These are phyloP conservation scores for Chrysoporthe puriensis DNA, from an alignment of 2,329 filamentous ascomycete genomes.

Conservation along the genomic window DNA sequence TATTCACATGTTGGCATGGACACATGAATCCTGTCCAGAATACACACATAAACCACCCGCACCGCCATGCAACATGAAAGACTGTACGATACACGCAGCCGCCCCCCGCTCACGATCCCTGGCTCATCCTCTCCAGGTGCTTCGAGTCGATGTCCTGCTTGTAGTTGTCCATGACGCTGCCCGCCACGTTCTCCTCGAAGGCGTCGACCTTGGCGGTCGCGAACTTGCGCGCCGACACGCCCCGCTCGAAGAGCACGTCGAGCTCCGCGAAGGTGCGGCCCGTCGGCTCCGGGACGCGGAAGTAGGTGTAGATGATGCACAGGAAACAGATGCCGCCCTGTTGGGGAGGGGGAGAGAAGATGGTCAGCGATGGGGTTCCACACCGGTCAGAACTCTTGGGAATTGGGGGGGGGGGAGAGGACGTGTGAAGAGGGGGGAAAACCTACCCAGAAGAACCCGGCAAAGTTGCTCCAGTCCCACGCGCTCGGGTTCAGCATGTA, in stretches of 20 bases:
- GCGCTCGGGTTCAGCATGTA: slow-evolving; percentile 90
- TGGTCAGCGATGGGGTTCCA: slow-evolving; percentile 15
- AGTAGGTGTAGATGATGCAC: slow-evolving; percentile 81
- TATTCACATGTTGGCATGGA: neutral
- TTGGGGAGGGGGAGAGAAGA: slow-evolving; percentile 34
- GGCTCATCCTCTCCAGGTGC: slow-evolving; percentile 34
- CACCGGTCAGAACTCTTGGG: neutral
- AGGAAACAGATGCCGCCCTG: slow-evolving; percentile 74
- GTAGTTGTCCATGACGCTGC: slow-evolving; percentile 53
- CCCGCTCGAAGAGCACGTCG: slow-evolving; percentile 79
- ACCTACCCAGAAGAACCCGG: slow-evolving; percentile 82
- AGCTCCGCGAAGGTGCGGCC: slow-evolving; percentile 86
- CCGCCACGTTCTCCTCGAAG: slow-evolving; percentile 55
- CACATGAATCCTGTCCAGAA: neutral
- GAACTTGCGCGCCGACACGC: slow-evolving; percentile 74
- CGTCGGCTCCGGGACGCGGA: slow-evolving; percentile 77
- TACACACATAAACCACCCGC: neutral
- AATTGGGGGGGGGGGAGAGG: neutral
- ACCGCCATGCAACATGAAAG: no score
- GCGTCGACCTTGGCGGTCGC: slow-evolving; percentile 60
- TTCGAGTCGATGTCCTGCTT: slow-evolving; percentile 44
- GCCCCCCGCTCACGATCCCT: slow-evolving; percentile 7
- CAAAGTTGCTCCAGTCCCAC: slow-evolving; percentile 87
- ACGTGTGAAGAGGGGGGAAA: neutral
- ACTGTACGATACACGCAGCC: no score